Conservation (phyloP, 2,329 filamentous ascomycete genomes). For the Pseudopyricularia javanii region DNA sequence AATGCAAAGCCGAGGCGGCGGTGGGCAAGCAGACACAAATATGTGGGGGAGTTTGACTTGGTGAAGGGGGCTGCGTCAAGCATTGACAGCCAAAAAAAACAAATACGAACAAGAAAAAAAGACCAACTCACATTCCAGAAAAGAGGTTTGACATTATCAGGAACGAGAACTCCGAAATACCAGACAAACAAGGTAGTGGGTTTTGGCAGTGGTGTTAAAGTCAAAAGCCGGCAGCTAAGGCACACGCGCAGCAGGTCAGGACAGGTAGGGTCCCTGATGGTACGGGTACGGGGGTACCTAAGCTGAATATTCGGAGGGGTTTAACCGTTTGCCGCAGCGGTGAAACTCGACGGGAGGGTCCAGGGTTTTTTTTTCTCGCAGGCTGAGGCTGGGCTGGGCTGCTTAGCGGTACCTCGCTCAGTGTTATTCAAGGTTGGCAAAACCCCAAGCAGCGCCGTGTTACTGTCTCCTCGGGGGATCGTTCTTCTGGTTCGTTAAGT, state of each 20-base stretch:
- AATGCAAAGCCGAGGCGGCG: neutral
- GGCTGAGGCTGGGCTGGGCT: no score
- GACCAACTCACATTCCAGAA: slow-evolving; percentile 12
- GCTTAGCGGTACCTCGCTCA: no score
- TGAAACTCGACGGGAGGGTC: no score
- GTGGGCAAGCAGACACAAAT: neutral
- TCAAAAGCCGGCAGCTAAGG: neutral
- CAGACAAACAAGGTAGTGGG: neutral
- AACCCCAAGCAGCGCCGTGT: neutral
- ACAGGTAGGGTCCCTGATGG: no score
- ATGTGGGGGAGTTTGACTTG: neutral
- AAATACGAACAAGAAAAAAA: neutral
- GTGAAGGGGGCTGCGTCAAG: no score
- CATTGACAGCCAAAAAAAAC: neutral
- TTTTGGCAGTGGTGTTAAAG: neutral
- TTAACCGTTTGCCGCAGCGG: no score
- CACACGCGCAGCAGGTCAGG: no score
- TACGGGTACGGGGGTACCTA: no score
- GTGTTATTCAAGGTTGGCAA: neutral
- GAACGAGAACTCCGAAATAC: neutral
- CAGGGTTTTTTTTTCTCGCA: no score
- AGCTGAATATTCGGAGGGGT: no score
- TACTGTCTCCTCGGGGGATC: neutral
- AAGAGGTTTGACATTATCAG: slow-evolving; percentile 17
- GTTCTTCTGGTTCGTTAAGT: neutral